Percentiles rank a stretch among this genome's conserved stretches.
Evolutionary conservation across 1,139 yeast genomes (phyloP).

Genomic region (Geotrichum cucujoidarum): DNA sequence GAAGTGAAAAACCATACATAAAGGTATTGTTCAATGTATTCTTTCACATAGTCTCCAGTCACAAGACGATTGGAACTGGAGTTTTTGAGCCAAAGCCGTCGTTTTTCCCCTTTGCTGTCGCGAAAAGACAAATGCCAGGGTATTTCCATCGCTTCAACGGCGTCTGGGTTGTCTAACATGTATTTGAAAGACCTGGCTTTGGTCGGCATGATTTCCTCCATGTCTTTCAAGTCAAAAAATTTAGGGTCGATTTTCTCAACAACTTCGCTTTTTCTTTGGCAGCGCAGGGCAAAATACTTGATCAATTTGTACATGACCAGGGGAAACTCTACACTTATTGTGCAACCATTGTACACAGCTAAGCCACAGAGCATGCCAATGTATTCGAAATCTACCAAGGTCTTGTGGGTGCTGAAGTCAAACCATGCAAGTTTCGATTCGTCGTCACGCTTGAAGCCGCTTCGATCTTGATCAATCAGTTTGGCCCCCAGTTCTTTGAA

Average conservation of each 20-base stretch:
- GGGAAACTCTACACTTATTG: conserved; percentile 28
- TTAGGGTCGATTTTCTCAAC: background rate
- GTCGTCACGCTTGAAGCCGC: conserved; percentile 23
- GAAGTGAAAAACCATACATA: conserved; percentile 18
- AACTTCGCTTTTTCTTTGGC: background rate
- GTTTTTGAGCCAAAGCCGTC: background rate
- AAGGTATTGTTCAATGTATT: conserved; percentile 22
- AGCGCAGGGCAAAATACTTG: background rate
- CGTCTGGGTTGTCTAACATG: conserved; percentile 2
- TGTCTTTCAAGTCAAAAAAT: conserved; percentile 13
- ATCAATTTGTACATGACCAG: conserved; percentile 25
- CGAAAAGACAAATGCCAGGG: background rate
- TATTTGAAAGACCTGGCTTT: conserved; percentile 6
- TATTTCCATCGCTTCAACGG: conserved; percentile 20
- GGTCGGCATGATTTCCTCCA: conserved; percentile 14
- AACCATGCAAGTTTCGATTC: conserved; percentile 27
- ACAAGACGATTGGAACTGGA: conserved; percentile 14
- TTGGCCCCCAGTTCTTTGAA: conserved; percentile 27
- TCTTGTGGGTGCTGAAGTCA: conserved; percentile 23
- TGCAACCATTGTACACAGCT: conserved; percentile 32
- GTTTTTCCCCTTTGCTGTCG: background rate
- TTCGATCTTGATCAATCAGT: conserved; percentile 20
- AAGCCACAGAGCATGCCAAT: conserved; percentile 31
- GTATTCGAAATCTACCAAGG: conserved; percentile 20
- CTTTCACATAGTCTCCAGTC: conserved; percentile 20